Evolutionary conservation across 2,329 filamentous ascomycete species (phyloP).

Genomic region (Zymoseptoria passerinii): DNA sequence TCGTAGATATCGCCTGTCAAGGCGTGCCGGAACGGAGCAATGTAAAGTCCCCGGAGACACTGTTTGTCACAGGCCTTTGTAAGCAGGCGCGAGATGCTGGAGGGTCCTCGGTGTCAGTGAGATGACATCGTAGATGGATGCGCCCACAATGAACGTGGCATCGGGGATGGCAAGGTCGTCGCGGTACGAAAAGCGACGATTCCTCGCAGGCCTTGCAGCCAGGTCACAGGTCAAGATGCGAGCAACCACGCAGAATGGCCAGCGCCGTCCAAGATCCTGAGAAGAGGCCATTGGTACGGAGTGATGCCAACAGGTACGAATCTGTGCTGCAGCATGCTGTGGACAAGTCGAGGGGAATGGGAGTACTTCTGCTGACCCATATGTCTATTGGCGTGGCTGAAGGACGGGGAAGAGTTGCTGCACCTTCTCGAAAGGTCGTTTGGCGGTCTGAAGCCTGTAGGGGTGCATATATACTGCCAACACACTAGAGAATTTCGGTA

Average conservation of each 20-base stretch:
- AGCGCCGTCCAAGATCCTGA: not conserved
- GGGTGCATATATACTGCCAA: too few relatives aligned
- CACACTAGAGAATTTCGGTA: too few relatives aligned
- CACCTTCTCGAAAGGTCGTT: too few relatives aligned
- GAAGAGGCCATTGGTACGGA: too few relatives aligned
- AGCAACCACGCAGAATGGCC: not conserved
- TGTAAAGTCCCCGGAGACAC: not conserved
- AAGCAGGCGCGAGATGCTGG: not conserved
- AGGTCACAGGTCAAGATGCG: slow-evolving; percentile 38
- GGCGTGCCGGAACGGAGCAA: not conserved
- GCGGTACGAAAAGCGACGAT: slow-evolving; percentile 50
- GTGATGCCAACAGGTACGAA: too few relatives aligned
- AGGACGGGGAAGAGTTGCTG: too few relatives aligned
- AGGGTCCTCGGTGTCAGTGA: not conserved
- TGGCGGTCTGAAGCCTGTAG: too few relatives aligned
- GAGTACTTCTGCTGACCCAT: too few relatives aligned
- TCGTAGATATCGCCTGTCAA: not conserved
- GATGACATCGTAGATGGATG: not conserved
- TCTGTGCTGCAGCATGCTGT: too few relatives aligned
- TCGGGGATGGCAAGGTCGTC: not conserved
- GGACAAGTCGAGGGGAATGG: too few relatives aligned
- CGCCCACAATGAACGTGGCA: not conserved
- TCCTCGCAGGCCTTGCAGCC: slow-evolving; percentile 56
- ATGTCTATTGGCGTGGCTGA: too few relatives aligned
- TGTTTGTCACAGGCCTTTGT: not conserved